Base-by-base conservation (phyloP, 2,329 filamentous ascomycete species). In the Stachybotrys echinatus region DNA sequence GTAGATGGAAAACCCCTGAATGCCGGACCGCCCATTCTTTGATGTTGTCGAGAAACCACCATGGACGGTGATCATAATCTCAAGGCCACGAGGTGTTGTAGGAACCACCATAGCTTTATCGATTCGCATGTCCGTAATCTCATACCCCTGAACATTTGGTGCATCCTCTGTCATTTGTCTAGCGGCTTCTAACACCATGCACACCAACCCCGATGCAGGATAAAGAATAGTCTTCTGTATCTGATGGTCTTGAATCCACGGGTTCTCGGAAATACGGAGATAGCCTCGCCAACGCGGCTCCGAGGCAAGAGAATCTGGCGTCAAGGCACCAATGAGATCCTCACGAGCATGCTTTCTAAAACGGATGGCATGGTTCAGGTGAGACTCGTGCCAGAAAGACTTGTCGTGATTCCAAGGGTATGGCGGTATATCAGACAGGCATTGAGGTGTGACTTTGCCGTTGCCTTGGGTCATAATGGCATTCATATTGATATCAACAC, bases 361-460 rank as follows among this genome's bases (percentile, higher is more conserved):
- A 3, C 76, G 70, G 44, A 70, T 70, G 12, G 71, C 65, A 14
- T 61, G 58, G 19, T 73, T 74, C 3, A 76, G 57, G 39, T 75
- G 71, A 2, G 74, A 74, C 51, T 82, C 78, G 52, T 77, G 71
- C 78, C 79, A 81, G 58, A 80, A 79, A 1, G 59, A 64, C 22
- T 70, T 75, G 22, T 65, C 61, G 51, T 81, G 78, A 23, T 81
- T 78, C 77, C 79, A 82, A 3, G 74, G 70, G 52, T 81, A 81
- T 1, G 70, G 66, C 2, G 79, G 79, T 27, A 82, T 59, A 50
- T 74, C 70, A 1, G 65, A 56, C 3, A 81, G 61, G 19, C 70
- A 70, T 48, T 63, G 64, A n/a, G 58, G 58, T 4, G 37, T 48
- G 7, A 27, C n/a, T 14, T 52, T 49, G 12, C 47, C 39, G 6